Evolutionary conservation across 495 filamentous ascomycete species (phyloP).

Genomic region (Bathelium albidoporum): DNA sequence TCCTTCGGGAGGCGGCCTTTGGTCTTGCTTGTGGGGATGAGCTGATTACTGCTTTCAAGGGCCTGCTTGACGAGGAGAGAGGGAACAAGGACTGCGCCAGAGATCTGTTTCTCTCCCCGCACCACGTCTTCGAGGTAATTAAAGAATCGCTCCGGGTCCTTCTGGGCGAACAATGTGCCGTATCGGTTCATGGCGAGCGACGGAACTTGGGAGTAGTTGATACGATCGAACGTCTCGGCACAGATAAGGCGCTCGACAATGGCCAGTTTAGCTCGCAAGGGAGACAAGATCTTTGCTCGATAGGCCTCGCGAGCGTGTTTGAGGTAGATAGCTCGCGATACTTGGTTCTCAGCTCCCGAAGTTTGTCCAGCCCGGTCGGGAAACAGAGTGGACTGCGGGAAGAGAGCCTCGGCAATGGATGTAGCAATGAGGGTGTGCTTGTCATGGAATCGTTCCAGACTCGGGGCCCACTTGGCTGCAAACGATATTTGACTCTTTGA

Average conservation of each 20-base stretch:
- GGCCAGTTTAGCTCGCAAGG: constrained; percentile 35
- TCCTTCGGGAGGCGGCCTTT: constrained; percentile 1
- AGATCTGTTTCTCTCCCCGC: constrained; percentile 27
- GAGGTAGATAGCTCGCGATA: constrained; percentile 36
- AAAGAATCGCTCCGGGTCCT: constrained; percentile 35
- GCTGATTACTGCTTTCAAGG: neutral
- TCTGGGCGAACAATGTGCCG: constrained; percentile 30
- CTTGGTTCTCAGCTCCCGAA: constrained; percentile 29
- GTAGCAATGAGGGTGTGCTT: constrained; percentile 39
- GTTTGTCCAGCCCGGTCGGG: constrained; percentile 11
- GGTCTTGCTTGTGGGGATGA: neutral
- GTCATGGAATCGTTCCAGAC: constrained; percentile 37
- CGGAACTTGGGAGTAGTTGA: constrained; percentile 40
- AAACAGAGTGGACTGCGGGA: constrained; percentile 22
- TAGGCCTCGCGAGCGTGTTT: constrained; percentile 37
- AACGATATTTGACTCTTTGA: constrained; percentile 33
- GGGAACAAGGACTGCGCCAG: constrained; percentile 37
- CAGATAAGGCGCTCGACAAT: constrained; percentile 39
- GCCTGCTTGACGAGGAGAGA: constrained; percentile 25
- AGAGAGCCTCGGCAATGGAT: constrained; percentile 39
- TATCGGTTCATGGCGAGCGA: constrained; percentile 41
- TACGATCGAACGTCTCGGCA: constrained; percentile 28
- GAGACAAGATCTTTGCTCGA: constrained; percentile 29
- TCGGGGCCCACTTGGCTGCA: constrained; percentile 43
- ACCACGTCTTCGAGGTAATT: constrained; percentile 34